Conservation (phyloP, 345 rosid species). For the Eucalyptus marginata region DNA sequence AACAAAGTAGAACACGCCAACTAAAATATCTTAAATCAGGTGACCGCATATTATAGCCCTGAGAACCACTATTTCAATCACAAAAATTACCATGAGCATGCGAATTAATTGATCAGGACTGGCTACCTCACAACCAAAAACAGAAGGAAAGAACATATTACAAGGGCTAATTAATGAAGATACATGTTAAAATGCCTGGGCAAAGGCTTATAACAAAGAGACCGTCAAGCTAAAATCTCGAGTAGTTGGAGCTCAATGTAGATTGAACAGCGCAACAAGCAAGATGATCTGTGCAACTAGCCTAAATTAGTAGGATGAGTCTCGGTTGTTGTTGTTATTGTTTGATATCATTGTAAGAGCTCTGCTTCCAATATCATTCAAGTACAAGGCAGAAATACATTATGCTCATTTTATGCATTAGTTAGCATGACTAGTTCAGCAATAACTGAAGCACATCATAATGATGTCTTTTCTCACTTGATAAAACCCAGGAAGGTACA, state of each 20-base stretch:
- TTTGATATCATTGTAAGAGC: background rate
- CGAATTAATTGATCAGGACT: background rate
- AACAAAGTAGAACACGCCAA: background rate
- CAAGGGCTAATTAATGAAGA: background rate
- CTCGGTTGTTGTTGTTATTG: background rate
- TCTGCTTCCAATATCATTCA: background rate
- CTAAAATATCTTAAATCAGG: background rate
- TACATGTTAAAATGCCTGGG: background rate
- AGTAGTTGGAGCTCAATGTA: background rate
- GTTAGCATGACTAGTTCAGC: background rate
- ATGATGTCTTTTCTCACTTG: background rate
- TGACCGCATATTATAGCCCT: background rate
- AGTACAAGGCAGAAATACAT: background rate
- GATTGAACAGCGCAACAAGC: background rate
- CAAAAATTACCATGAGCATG: background rate
- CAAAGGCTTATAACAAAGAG: background rate
- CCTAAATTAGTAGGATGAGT: background rate
- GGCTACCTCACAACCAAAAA: background rate
- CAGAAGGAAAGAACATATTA: background rate
- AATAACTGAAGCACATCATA: background rate
- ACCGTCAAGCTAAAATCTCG: background rate
- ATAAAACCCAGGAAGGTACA: background rate
- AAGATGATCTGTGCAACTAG: background rate
- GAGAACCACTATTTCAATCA: background rate
- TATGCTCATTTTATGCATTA: background rate